Conservation (phyloP, 805 yeast genomes). For the Candida oleophila region DNA sequence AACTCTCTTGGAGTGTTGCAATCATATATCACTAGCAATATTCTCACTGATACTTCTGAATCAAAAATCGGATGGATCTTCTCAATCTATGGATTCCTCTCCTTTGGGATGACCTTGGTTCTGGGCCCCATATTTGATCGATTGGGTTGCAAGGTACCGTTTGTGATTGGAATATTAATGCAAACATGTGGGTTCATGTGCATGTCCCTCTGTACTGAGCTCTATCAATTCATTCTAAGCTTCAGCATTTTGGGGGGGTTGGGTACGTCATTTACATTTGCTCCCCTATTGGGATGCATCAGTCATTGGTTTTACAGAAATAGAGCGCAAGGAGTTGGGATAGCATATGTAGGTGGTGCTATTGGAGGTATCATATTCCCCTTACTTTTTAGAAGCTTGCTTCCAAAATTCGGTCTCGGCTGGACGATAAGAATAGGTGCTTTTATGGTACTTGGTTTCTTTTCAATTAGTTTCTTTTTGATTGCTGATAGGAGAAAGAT, state of each 20-base stretch:
- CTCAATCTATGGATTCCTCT: slow-evolving; percentile 23
- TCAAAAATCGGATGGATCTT: slow-evolving; percentile 29
- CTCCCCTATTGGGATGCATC: slow-evolving; percentile 20
- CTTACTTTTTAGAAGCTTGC: slow-evolving; percentile 22
- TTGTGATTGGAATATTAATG: slow-evolving; percentile 17
- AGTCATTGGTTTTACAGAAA: slow-evolving; percentile 26
- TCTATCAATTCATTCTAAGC: slow-evolving; percentile 25
- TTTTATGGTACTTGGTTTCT: slow-evolving; percentile 17
- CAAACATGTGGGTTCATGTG: slow-evolving; percentile 20
- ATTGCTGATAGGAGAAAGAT: slow-evolving; percentile 20
- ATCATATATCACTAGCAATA: slow-evolving; percentile 15
- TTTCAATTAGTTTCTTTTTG: slow-evolving; percentile 16
- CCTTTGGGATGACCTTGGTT: slow-evolving; percentile 22
- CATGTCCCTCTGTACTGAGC: slow-evolving; percentile 16
- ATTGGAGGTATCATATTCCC: slow-evolving; percentile 30
- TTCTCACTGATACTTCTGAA: slow-evolving; percentile 12
- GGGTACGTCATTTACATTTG: slow-evolving; percentile 24
- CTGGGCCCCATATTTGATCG: slow-evolving; percentile 27
- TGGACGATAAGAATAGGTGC: slow-evolving; percentile 29
- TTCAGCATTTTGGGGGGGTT: slow-evolving; percentile 24
- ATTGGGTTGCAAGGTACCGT: slow-evolving; percentile 21
- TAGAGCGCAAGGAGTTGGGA: slow-evolving; percentile 27
- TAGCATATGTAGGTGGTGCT: slow-evolving; percentile 31
- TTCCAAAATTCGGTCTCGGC: slow-evolving; percentile 27
- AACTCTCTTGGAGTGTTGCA: slow-evolving; percentile 26